Evolutionary conservation across 1,139 yeast species (phyloP).

Genomic region (Saccharomyces hybrid): DNA sequence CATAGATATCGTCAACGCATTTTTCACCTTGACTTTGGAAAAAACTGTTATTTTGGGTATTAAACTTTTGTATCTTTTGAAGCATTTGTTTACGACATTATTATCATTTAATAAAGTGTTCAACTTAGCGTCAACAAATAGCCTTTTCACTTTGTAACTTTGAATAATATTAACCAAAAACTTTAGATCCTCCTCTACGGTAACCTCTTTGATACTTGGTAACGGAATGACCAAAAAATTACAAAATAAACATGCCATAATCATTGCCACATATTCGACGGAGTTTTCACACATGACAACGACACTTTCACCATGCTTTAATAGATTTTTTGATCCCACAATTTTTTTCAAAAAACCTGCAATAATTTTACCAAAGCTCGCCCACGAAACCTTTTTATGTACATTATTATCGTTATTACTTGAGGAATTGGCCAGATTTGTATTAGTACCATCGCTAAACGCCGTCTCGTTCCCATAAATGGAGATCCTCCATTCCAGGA

Average conservation of each 20-base stretch:
- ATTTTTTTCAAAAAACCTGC: conserved; percentile 50
- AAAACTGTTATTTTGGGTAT: conserved; percentile 29
- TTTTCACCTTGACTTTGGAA: conserved; percentile 27
- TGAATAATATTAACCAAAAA: conserved; percentile 58
- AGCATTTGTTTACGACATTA: conserved; percentile 25
- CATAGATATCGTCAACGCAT: conserved; percentile 14
- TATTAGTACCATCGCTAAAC: conserved; percentile 53
- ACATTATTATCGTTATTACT: conserved; percentile 33
- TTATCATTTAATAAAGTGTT: conserved; percentile 63
- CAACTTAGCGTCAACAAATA: conserved; percentile 73
- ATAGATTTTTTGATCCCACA: conserved; percentile 41
- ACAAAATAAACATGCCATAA: conserved; percentile 77
- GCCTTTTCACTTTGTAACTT: conserved; percentile 63
- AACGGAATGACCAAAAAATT: conserved; percentile 80
- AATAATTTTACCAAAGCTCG: conserved; percentile 67
- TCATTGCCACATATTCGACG: conserved; percentile 77
- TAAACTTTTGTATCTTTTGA: conserved; percentile 40
- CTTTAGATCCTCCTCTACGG: conserved; percentile 69
- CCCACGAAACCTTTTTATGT: conserved; percentile 69
- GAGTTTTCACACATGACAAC: conserved; percentile 80
- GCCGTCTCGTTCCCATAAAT: conserved; percentile 78
- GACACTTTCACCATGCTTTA: conserved; percentile 64
- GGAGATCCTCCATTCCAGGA: conserved; percentile 70
- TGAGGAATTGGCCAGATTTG: conserved; percentile 24
- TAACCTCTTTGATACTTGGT: conserved; percentile 61